Evolutionary conservation across 805 yeast species (phyloP).

Genomic region (Kurtzmaniella cleridarum): DNA sequence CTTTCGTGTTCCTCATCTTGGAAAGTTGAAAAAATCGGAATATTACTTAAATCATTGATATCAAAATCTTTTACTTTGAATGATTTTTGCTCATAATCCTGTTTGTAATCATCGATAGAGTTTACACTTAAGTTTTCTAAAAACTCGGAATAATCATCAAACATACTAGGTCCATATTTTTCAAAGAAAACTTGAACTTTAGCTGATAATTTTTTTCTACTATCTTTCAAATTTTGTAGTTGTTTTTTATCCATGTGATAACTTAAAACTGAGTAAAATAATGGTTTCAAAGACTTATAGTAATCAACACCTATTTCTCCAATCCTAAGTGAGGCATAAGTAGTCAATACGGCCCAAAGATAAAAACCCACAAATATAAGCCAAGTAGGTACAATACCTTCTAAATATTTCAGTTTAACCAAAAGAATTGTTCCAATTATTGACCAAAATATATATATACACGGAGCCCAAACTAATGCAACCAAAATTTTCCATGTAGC

Average conservation of each 20-base stretch:
- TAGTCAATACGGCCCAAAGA: conserved; percentile 32
- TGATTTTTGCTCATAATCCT: conserved; percentile 2
- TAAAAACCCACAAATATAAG: conserved; percentile 27
- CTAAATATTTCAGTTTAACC: conserved; percentile 10
- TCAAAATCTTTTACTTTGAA: neutral
- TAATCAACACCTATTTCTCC: conserved; percentile 40
- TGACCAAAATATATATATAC: conserved; percentile 34
- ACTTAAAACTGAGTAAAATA: conserved; percentile 28
- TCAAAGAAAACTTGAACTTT: conserved; percentile 31
- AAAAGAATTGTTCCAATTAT: conserved; percentile 24
- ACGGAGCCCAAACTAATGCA: conserved; percentile 37
- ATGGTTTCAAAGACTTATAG: conserved; percentile 35
- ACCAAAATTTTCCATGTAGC: conserved; percentile 41
- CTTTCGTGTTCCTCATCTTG: conserved; percentile 3
- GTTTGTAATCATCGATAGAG: conserved; percentile 2
- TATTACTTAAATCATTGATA: conserved; percentile 18
- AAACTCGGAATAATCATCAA: conserved; percentile 31
- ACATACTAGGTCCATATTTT: conserved; percentile 32
- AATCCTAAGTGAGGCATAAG: conserved; percentile 35
- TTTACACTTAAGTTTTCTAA: conserved; percentile 18
- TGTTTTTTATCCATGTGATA: conserved; percentile 24
- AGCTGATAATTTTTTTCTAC: conserved; percentile 19
- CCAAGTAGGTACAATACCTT: conserved; percentile 8
- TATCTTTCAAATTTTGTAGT: conserved; percentile 24
- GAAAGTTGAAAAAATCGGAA: conserved; percentile 23